Conservation (phyloP, 2,329 filamentous ascomycete genomes). For the Colletotrichum godetiae region DNA sequence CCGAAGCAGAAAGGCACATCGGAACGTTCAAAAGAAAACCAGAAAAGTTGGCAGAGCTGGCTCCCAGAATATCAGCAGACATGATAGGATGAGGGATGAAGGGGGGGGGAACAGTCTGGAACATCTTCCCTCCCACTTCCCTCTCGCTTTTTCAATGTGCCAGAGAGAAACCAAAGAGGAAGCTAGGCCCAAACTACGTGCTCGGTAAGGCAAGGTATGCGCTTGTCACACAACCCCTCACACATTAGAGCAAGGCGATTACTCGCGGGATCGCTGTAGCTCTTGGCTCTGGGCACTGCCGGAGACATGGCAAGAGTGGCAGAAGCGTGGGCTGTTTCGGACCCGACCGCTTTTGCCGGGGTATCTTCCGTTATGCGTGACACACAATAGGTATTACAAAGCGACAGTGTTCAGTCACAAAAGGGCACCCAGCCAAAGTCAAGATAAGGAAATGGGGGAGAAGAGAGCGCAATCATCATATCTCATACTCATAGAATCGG, state of each 20-base stretch:
- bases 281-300: neutral
- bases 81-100: neutral
- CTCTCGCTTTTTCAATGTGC: neutral
- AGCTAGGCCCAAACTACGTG: neutral
- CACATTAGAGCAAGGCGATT: neutral
- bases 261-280: neutral
- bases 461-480: neutral
- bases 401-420: neutral
- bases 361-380: neutral
- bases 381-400: neutral
- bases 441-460: neutral
- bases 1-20: too few species aligned
- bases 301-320: neutral
- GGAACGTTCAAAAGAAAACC: too few species aligned
- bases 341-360: neutral
- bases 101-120: too few species aligned
- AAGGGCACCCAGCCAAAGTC: neutral
- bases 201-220: too few species aligned
- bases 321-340: neutral
- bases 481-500: conserved; percentile 1
- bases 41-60: neutral
- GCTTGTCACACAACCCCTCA: too few species aligned
- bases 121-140: neutral
- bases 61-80: neutral
- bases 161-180: neutral